These are phyloP conservation scores for Carpinus fangiana DNA, from an alignment of 306 rosid species.

Conservation along the genomic window DNA sequence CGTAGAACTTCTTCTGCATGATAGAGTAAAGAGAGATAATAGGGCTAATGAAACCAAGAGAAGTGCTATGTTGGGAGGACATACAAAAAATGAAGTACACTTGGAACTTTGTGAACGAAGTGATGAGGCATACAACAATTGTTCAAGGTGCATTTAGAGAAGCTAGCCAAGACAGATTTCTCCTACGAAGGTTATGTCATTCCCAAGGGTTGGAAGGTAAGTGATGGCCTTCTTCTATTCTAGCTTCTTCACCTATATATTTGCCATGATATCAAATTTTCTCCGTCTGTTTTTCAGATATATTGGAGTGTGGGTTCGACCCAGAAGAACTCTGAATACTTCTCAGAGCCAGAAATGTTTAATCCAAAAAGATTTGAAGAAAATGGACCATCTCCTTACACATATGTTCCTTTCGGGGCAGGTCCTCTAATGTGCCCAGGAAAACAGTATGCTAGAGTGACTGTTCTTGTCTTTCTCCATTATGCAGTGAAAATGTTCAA, in stretches of 20 bases:
- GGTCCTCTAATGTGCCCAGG: slow-evolving; percentile 1
- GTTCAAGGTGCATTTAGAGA: background rate
- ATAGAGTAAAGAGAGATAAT: background rate
- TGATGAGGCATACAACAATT: background rate
- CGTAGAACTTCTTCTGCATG: background rate
- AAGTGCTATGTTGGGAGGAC: background rate
- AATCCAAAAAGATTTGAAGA: background rate
- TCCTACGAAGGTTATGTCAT: background rate
- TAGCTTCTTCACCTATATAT: too few species aligned
- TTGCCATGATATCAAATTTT: too few species aligned
- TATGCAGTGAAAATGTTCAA: background rate
- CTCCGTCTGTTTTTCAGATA: background rate
- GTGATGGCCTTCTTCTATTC: too few species aligned
- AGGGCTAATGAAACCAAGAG: background rate
- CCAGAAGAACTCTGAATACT: background rate
- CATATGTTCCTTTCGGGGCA: slow-evolving; percentile 4
- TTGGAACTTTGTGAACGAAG: slow-evolving; percentile 3
- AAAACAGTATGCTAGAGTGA: background rate
- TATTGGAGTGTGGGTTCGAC: background rate
- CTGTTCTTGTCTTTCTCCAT: background rate
- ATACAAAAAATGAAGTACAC: background rate
- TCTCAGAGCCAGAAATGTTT: background rate
- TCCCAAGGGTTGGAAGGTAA: too few species aligned
- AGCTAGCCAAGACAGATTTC: background rate
- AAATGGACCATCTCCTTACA: slow-evolving; percentile 2